Evolutionary conservation across 2,329 filamentous ascomycete genomes (phyloP), one percentile per base, ranked within the genome.

Genomic region (Botrytis fragariae): DNA sequence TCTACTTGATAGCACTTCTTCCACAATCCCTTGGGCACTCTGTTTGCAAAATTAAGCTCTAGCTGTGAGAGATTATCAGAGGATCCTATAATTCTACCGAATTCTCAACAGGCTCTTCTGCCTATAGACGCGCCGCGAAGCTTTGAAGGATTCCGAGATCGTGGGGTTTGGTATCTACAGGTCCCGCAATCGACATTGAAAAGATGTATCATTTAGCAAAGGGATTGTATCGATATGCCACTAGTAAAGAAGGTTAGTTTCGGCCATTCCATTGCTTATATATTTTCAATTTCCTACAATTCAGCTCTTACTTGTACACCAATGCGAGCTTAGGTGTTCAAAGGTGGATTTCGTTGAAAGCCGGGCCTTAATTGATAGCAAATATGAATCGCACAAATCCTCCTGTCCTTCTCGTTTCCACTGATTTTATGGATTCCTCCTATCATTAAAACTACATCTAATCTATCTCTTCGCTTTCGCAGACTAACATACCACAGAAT

Each of bases 201-300:
- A 74, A 51, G 35, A 98, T 98, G 95, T 98, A 98, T 85, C 95
- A 98, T 85, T 90, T 99, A 79, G 91, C 93, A 80, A 98, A 98
- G 83, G 95, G 94, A 74, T 87, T 99, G 74, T 99, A 98, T 84
- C 89, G 96, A 79, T 93, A 97, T 82, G 95, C 94, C 73, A 98
- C 95, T 29, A 97, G 94, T 84, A 98, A 98, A 89, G 95, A 98
- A 89, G 94, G 94, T 94, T 59, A 39, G 71, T 72, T 18, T 22
- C 20, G 65, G 80, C 78, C 83, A 76, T 60, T 59, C 72, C 71
- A 67, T 18, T n/a, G 18, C 18, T 14, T 65, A 29, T 65, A 22
- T 44, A 22, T 20, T 44, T 29, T 54, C 20, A 35, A 20, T 12
- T 16, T 22, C 29, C 25, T 54, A 39, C 6, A 22, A 39, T 22